Conservation (phyloP, 192 early-diverging fungal species). For the Chytriomyces sp. region DNA sequence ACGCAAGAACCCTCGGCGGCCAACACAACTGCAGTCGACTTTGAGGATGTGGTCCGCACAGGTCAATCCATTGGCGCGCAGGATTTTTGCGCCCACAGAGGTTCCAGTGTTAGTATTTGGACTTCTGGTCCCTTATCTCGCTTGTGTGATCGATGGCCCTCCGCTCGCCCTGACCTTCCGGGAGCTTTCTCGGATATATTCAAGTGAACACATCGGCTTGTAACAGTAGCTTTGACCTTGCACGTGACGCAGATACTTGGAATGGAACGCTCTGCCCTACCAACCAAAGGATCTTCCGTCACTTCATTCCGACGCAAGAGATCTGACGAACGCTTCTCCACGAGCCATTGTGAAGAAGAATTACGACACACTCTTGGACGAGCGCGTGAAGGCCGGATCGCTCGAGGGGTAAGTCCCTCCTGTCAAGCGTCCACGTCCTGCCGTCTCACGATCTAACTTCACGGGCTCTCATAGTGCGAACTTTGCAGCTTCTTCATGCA, state of each 20-base stretch:
- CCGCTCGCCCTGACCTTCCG: background rate
- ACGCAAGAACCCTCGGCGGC: too few species aligned
- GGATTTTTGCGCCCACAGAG: conserved; percentile 86
- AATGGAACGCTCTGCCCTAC: too few species aligned
- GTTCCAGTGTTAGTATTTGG: conserved; percentile 69
- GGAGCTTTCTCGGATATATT: conserved; percentile 74
- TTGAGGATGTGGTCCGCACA: conserved; percentile 90
- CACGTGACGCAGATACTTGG: too few species aligned
- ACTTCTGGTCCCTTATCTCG: background rate
- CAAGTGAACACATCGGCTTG: too few species aligned
- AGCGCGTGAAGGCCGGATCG: conserved; percentile 4
- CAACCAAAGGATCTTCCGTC: conserved; percentile 80
- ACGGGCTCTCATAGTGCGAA: conserved; percentile 28
- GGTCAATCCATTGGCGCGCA: conserved; percentile 93
- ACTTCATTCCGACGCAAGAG: conserved; percentile 79
- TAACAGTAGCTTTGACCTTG: too few species aligned
- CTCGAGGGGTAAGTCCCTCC: conserved; percentile 9
- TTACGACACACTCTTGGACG: conserved; percentile 1
- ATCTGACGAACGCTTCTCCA: conserved; percentile 74
- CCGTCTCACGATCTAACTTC: background rate
- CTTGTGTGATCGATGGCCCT: background rate
- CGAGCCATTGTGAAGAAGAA: conserved; percentile 53
- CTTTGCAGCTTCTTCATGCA: conserved; percentile 94
- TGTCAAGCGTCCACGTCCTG: background rate
- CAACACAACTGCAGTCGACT: conserved; percentile 56